Evolutionary conservation across 495 filamentous ascomycete species (phyloP).

Genomic region (Lasiosphaeria ovina): DNA sequence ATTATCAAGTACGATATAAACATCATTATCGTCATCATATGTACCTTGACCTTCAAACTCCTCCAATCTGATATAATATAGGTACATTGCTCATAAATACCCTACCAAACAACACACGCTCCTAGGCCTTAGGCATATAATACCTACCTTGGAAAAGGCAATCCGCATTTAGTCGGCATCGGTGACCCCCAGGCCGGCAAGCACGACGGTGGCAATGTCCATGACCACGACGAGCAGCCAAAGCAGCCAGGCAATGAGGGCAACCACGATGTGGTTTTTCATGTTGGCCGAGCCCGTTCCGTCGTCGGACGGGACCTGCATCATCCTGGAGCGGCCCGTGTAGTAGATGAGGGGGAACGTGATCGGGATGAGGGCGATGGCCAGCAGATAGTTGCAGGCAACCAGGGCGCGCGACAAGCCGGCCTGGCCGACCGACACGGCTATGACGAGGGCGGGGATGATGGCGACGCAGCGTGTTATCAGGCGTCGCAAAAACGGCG

Average conservation of each 20-base stretch:
- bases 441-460: slow-evolving; percentile 73
- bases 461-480: slow-evolving; percentile 63
- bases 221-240: slow-evolving; percentile 23
- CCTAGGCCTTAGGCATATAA: background rate
- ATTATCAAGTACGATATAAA: no score
- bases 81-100: no score
- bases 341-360: slow-evolving; percentile 49
- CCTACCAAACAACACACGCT: no score
- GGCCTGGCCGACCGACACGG: slow-evolving; percentile 61
- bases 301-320: slow-evolving; percentile 37
- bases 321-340: slow-evolving; percentile 41
- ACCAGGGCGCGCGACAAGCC: slow-evolving; percentile 42
- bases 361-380: slow-evolving; percentile 45
- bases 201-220: slow-evolving; percentile 23
- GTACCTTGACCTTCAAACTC: no score
- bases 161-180: slow-evolving; percentile 7
- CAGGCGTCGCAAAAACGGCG: slow-evolving; percentile 50
- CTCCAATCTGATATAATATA: no score
- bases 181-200: slow-evolving; percentile 18
- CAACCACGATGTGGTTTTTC: slow-evolving; percentile 11
- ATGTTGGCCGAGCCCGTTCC: slow-evolving; percentile 13
- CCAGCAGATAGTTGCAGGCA: slow-evolving; percentile 44
- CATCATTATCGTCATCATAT: no score
- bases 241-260: slow-evolving; percentile 16
- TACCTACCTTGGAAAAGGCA: background rate